Percentiles rank a stretch among this genome's conserved stretches.
Evolutionary conservation across 768 basidiomycete species (phyloP).

Genomic region (Coprinopsis sp.): DNA sequence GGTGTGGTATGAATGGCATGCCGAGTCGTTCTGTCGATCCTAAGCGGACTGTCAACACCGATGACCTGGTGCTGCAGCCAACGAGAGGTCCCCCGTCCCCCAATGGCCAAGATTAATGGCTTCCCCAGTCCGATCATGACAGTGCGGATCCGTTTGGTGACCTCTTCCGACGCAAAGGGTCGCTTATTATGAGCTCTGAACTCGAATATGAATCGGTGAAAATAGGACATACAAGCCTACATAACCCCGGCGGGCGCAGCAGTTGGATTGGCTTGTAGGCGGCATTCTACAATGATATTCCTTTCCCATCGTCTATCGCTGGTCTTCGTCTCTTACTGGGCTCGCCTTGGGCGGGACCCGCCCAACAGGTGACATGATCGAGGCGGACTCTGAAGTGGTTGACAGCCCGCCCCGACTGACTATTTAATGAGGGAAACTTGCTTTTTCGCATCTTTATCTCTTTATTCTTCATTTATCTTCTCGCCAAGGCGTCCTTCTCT

Average conservation of each 20-base stretch:
- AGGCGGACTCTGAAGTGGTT: constrained; percentile 29
- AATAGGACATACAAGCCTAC: constrained; percentile 90
- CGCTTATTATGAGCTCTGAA: background rate
- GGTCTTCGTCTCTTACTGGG: too few species aligned
- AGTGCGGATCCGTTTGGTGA: constrained; percentile 32
- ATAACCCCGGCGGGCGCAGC: constrained; percentile 85
- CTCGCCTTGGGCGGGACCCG: too few species aligned
- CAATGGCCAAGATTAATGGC: constrained; percentile 21
- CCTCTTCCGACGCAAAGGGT: constrained; percentile 2
- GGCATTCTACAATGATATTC: background rate
- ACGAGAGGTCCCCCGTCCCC: constrained; percentile 15
- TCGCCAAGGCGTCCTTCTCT: constrained; percentile 3
- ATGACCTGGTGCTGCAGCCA: constrained; percentile 22
- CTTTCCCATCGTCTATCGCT: too few species aligned
- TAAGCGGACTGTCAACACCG: constrained; percentile 25
- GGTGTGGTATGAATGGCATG: constrained; percentile 99
- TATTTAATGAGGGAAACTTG: constrained; percentile 16
- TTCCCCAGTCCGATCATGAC: constrained; percentile 70
- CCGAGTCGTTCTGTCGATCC: constrained; percentile 85
- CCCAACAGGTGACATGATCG: too few species aligned
- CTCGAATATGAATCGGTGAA: constrained; percentile 57
- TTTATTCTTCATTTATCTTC: constrained; percentile 6
- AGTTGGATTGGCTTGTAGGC: constrained; percentile 84
- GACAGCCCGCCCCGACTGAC: constrained; percentile 15
- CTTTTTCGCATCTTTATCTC: constrained; percentile 7